These are phyloP conservation scores for Vararia minispora DNA, from an alignment of 768 basidiomycete species.

Conservation along the genomic window DNA sequence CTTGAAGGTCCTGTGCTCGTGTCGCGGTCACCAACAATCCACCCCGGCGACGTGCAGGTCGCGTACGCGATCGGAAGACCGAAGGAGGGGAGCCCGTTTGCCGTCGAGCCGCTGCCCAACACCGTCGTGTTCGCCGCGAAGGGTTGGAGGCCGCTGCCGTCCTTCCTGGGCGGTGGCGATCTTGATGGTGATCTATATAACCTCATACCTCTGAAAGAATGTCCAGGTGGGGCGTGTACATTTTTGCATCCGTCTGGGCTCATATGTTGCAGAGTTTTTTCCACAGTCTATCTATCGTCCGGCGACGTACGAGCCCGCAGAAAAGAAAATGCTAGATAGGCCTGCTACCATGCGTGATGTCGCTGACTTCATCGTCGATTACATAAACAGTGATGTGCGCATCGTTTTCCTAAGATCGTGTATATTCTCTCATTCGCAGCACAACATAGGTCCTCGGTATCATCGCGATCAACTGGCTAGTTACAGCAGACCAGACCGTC, in stretches of 20 bases:
- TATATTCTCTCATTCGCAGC: background rate
- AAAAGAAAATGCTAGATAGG: slow-evolving; percentile 31
- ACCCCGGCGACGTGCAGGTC: slow-evolving; percentile 59
- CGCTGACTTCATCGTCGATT: slow-evolving; percentile 60
- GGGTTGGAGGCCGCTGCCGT: slow-evolving; percentile 50
- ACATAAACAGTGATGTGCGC: slow-evolving; percentile 55
- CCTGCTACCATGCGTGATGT: slow-evolving; percentile 53
- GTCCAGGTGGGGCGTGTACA: background rate
- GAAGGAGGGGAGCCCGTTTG: slow-evolving; percentile 40
- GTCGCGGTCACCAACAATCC: slow-evolving; percentile 56
- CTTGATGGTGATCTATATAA: slow-evolving; percentile 58
- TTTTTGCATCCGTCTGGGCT: slow-evolving; percentile 13
- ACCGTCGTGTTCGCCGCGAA: slow-evolving; percentile 53
- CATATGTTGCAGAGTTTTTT: slow-evolving; percentile 16
- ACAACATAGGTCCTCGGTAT: slow-evolving; percentile 41
- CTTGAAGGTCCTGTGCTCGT: slow-evolving; percentile 45
- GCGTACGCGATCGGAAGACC: slow-evolving; percentile 51
- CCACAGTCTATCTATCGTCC: slow-evolving; percentile 23
- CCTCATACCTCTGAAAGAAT: slow-evolving; percentile 17
- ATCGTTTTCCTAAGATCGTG: too few species aligned
- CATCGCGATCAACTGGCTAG: slow-evolving; percentile 51
- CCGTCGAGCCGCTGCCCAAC: slow-evolving; percentile 39
- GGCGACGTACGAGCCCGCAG: slow-evolving; percentile 38
- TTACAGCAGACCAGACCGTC: slow-evolving; percentile 47
- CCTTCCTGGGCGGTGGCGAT: slow-evolving; percentile 58